Evolutionary conservation across 2,329 filamentous ascomycete species (phyloP), one percentile per base, ranked within the genome.

Genomic region (Paracoccidioides brasiliensis): DNA sequence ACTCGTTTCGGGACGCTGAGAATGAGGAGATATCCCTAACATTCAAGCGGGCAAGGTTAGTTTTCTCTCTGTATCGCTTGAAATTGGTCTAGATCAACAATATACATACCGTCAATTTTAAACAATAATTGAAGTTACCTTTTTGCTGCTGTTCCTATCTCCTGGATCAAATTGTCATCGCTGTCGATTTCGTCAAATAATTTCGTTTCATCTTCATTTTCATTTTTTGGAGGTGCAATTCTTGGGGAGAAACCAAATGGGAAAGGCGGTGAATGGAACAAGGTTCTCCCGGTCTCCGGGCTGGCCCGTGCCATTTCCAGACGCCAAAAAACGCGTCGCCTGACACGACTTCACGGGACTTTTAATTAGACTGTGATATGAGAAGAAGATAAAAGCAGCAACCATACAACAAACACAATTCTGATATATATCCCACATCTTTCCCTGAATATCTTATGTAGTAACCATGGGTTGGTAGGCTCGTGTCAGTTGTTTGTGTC

Each of bases 251-350:
- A 32, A n/a, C 10, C 56, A 55, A 58, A 59, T 43, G 15, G 2
- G 52, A 59, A 59, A 64, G 66, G 66, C 66, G 66, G 66, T 68
- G 61, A 66, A 57, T 8, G 60, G 55, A 58, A 58, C 52, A 62
- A 58, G 15, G 41, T 59, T 55, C 30, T 40, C 41, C 60, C 61
- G 55, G 22, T 4, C 14, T 50, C 38, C 58, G 54, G 55, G 2
- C 4, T 6, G 28, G 28, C 10, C 38, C 50, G 22, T 22, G 7
- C 44, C 38, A n/a, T 41, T 41, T 7, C 57, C 59, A 57, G 50
- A 54, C 53, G 9, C 56, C 48, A 53, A 53, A 57, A 52, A 53
- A 58, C 59, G 43, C 52, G 44, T 63, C 22, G 65, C 64, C 64
- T 60, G 55, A 12, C 53, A 54, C 53, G 53, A 33, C 53, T 43